Evolutionary conservation across 768 basidiomycete species (phyloP).

Genomic region (Termitomyces heimii): DNA sequence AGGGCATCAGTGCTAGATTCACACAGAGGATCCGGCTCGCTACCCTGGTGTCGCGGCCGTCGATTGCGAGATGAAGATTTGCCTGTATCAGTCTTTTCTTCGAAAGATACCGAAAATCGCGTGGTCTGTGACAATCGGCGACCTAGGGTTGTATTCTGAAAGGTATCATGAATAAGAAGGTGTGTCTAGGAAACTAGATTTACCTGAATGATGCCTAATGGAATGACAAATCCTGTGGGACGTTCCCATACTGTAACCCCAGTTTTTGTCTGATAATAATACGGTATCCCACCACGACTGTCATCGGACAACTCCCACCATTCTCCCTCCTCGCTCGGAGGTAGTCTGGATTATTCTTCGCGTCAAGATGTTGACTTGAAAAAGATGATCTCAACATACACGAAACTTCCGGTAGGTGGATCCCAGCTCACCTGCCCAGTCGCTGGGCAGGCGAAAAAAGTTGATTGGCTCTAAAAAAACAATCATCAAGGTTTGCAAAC

Average conservation of each 20-base stretch:
- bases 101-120: constrained; percentile 33
- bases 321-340: constrained; percentile 79
- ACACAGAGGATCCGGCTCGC: constrained; percentile 22
- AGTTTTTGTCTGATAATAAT: constrained; percentile 93
- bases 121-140: constrained; percentile 61
- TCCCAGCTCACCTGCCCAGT: constrained; percentile 94
- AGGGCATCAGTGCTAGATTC: constrained; percentile 9
- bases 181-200: constrained; percentile 8
- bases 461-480: constrained; percentile 41
- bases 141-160: constrained; percentile 65
- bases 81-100: constrained; percentile 8
- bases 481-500: background rate
- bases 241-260: constrained; percentile 91
- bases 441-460: constrained; percentile 91
- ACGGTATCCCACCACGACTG: constrained; percentile 74
- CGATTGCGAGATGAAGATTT: constrained; percentile 19
- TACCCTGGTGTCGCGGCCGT: constrained; percentile 30
- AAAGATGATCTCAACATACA: constrained; percentile 43
- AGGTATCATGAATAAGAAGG: constrained; percentile 3
- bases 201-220: constrained; percentile 83
- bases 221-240: constrained; percentile 88
- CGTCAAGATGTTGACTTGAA: constrained; percentile 13
- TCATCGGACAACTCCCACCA: constrained; percentile 96
- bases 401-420: constrained; percentile 82
- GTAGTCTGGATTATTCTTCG: constrained; percentile 46